Base-by-base conservation (phyloP, 2,329 filamentous ascomycete species). In the Aotearoamyces nothofagi region DNA sequence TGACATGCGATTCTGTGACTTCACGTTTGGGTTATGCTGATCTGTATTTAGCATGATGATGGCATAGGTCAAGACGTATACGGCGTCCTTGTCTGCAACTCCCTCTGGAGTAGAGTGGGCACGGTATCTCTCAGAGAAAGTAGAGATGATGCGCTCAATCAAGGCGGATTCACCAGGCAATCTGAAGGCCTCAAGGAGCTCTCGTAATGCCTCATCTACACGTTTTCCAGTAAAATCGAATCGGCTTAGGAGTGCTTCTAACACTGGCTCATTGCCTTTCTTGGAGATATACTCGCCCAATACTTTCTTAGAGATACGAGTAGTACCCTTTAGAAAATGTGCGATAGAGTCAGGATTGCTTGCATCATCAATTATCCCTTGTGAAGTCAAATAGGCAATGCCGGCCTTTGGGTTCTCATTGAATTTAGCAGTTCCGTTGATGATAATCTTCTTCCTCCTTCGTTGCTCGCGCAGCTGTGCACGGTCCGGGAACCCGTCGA, bases 31-130 rank as follows among this genome's bases (percentile, higher is more conserved):
- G 46, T 92, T 98, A 52, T 96, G 90, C 44, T 92, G 79, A 48
- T 98, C 90, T 1, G 87, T 94, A 47, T 98, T 98, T 32, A 98
- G 61, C 71, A 98, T 84, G 51, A 98, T 93, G 45, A 94, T 92
- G 20, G 86, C 90, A 49, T 98, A 98, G 0, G 81, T 87, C 29
- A 98, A 61, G 26, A 98, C 73, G 45, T 81, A 98, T 13, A 90
- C 75, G 5, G 84, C 74, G 50, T 98, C 90, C 42, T 81, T 78
- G 45, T 92, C 76, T 5, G 75, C 78, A 37, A 96, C 74, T 13
- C 75, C 78, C 30, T 78, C 69, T 1, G 80, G 77, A 15, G 71
- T 66, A 5, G 68, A 70, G 34, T 69, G 71, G 6, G 66, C 57
- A 50, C 78, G 79, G 50, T 92, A 98, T 47, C 81, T 82, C 39